Conservation (phyloP, 2,329 filamentous ascomycete genomes). For the Dryadomyces sulphureus region DNA sequence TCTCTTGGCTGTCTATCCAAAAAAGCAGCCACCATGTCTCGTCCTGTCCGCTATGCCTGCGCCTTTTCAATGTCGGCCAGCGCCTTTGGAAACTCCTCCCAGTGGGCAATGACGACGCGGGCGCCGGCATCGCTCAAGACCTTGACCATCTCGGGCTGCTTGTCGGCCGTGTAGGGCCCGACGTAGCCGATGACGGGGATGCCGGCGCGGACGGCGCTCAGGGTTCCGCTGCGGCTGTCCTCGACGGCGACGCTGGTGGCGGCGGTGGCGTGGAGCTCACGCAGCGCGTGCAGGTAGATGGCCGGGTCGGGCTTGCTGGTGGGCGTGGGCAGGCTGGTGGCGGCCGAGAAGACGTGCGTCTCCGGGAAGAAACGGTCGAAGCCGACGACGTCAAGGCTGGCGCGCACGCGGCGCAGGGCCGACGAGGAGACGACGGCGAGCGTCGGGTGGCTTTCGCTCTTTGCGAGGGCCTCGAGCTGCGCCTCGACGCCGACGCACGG, state of each 20-base stretch:
- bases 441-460: slow-evolving; percentile 44
- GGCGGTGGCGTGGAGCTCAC: slow-evolving; percentile 56
- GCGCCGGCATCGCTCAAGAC: slow-evolving; percentile 46
- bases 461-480: slow-evolving; percentile 49
- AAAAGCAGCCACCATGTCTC: background rate
- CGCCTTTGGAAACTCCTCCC: slow-evolving; percentile 36
- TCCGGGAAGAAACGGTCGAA: slow-evolving; percentile 66
- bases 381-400: slow-evolving; percentile 63
- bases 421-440: slow-evolving; percentile 72
- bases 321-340: slow-evolving; percentile 61
- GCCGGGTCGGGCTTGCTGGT: slow-evolving; percentile 84
- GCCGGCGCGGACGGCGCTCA: slow-evolving; percentile 56
- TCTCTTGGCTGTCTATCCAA: too few species aligned
- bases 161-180: slow-evolving; percentile 52
- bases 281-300: slow-evolving; percentile 67
- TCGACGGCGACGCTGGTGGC: slow-evolving; percentile 68
- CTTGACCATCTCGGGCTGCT: slow-evolving; percentile 51
- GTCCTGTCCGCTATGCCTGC: slow-evolving; percentile 9
- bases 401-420: slow-evolving; percentile 62
- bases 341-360: slow-evolving; percentile 67
- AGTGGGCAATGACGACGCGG: slow-evolving; percentile 44
- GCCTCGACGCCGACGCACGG: slow-evolving; percentile 56
- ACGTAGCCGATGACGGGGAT: slow-evolving; percentile 79
- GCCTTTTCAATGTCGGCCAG: slow-evolving; percentile 32
- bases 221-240: slow-evolving; percentile 75